These are phyloP conservation scores for Diatrype stigma DNA, from an alignment of 2,329 filamentous ascomycete genomes.

Conservation along the genomic window DNA sequence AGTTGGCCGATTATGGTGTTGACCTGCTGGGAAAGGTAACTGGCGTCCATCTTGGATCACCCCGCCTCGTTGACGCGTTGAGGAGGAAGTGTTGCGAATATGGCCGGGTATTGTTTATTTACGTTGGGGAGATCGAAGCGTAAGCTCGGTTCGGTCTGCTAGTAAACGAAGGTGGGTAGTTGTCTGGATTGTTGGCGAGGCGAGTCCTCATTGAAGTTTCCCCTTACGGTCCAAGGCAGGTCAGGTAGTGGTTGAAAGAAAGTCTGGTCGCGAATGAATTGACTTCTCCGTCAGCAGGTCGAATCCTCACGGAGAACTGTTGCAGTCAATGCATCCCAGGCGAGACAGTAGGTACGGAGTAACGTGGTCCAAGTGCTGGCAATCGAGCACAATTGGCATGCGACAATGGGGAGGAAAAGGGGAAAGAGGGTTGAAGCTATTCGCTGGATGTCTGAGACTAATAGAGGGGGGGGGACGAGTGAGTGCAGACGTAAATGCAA, in stretches of 20 bases:
- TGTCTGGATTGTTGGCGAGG: background rate
- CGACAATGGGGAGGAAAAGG: background rate
- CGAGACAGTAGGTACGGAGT: conserved; percentile 6
- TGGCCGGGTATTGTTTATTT: background rate
- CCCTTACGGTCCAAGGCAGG: background rate
- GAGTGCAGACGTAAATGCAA: background rate
- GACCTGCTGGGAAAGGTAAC: conserved; percentile 91
- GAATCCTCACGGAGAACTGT: conserved; percentile 7
- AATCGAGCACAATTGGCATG: background rate
- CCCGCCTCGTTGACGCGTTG: background rate
- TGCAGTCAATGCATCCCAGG: conserved; percentile 13
- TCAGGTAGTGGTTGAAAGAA: background rate
- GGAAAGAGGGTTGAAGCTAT: background rate
- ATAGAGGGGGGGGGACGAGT: conserved; percentile 8
- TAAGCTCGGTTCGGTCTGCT: background rate
- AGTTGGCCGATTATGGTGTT: conserved; percentile 89
- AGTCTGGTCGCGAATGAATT: background rate
- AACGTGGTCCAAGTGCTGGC: background rate
- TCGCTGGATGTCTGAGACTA: conserved; percentile 7
- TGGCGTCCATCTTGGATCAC: conserved; percentile 68
- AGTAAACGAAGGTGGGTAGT: background rate
- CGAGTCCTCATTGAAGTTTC: background rate
- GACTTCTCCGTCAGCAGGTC: conserved; percentile 6
- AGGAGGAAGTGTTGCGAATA: background rate
- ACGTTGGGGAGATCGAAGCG: conserved; percentile 1